Evolutionary conservation across 306 rosid species (phyloP).

Genomic region (Fragaria ananassa): DNA sequence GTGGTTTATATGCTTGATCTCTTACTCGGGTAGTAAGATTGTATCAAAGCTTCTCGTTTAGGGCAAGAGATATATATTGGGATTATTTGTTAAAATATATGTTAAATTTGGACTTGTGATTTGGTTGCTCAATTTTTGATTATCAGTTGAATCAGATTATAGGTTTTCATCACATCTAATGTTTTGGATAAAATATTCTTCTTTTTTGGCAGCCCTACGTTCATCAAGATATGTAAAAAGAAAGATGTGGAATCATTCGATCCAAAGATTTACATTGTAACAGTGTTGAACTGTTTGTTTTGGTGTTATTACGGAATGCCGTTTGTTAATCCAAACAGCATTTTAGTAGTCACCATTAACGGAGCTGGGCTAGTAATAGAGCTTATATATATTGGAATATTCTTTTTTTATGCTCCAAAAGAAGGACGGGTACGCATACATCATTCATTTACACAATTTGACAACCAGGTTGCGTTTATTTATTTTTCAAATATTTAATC

Average conservation of each 20-base stretch:
- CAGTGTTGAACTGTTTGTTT: constrained; percentile 59
- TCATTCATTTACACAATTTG: not conserved
- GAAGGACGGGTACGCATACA: constrained; percentile 45
- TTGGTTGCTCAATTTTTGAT: not conserved
- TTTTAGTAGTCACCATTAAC: constrained; percentile 60
- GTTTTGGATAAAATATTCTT: not conserved
- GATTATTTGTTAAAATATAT: too few species aligned
- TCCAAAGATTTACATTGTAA: constrained; percentile 64
- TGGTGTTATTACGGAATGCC: constrained; percentile 82
- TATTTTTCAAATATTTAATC: not conserved
- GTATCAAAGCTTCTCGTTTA: not conserved
- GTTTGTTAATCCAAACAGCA: constrained; percentile 61
- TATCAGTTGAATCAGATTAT: not conserved
- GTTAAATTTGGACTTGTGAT: too few species aligned
- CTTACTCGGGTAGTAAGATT: not conserved
- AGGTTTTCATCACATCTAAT: not conserved
- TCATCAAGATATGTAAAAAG: constrained; percentile 41
- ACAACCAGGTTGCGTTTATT: not conserved
- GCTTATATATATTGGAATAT: constrained; percentile 50
- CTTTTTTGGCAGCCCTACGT: constrained; percentile 62
- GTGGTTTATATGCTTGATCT: too few species aligned
- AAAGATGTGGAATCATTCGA: constrained; percentile 60
- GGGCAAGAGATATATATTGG: not conserved
- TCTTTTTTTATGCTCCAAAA: constrained; percentile 26
- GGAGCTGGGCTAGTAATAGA: constrained; percentile 52